Evolutionary conservation across 2,329 filamentous ascomycete species (phyloP), one percentile per base, ranked within the genome.

Genomic region (Colletotrichum musicola): DNA sequence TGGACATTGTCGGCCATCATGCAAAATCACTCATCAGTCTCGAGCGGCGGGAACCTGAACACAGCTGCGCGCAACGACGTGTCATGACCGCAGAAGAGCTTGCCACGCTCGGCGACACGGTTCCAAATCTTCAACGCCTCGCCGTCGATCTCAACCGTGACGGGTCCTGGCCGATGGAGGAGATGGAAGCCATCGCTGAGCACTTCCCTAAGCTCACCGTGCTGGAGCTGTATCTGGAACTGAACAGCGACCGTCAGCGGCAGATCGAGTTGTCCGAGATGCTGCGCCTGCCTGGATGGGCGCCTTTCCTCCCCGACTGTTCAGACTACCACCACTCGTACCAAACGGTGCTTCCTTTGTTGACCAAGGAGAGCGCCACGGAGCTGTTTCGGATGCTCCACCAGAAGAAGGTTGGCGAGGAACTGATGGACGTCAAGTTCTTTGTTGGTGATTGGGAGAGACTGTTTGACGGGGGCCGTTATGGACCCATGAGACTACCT

Each of bases 101-200:
- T 27, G 40, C 16, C 20, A 14, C 55, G 2, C 55, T 57, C 1
- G 40, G 55, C 16, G 40, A 57, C 20, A 18, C n/a, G 40, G 38
- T 16, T 9, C 55, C 55, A 22, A 18, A 47, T 18, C 1, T 57
- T 22, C 38, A 46, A 30, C 22, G 22, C 13, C 25, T 57, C 20
- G n/a, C 22, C 38, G 42, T 47, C 55, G 55, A 47, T n/a, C 56
- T 59, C 44, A 59, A 59, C 42, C 56, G 56, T 7, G 12, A 49
- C 14, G 56, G 44, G 1, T 16, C 18, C 18, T 59, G 56, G 56
- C 56, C 56, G 6, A 4, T 59, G 1, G 42, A 59, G 30, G 27
- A 50, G 25, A n/a, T 59, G 14, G 27, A 49, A 5, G 18, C 56
- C 27, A 47, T 59, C 25, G 25, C 42, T 18, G 0, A 0, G 27